phyloP scores from a whole-genome alignment of 192 early-diverging fungal species.

The Gamsiella multidivaricata region DNA sequence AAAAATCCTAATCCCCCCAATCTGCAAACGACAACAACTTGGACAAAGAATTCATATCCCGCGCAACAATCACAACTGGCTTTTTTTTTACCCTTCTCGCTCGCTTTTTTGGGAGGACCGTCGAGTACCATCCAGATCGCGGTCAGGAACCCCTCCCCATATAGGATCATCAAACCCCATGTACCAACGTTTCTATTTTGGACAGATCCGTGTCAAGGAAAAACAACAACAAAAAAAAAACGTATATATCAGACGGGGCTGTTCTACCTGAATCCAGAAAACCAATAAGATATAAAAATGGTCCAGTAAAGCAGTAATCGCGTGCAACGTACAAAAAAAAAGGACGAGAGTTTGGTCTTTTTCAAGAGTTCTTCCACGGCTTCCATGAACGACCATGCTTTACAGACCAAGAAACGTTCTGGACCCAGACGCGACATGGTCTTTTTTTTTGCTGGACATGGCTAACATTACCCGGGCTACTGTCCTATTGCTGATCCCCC shows the following conservation, averaged over 20 bases:
- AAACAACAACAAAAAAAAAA: not conserved
- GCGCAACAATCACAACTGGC: not conserved
- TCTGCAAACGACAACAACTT: not conserved
- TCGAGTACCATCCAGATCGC: no score
- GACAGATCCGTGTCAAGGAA: not conserved
- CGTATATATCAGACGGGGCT: not conserved
- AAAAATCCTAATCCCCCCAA: constrained; percentile 7
- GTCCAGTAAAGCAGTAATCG: no score
- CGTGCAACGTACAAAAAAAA: not conserved
- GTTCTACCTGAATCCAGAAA: no score
- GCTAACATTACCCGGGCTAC: no score
- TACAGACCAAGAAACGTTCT: not conserved
- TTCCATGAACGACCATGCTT: not conserved
- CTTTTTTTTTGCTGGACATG: constrained; percentile 9
- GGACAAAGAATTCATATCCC: not conserved
- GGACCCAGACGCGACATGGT: not conserved
- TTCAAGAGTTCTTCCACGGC: not conserved
- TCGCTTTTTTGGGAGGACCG: no score
- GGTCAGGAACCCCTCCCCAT: no score
- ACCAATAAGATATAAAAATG: no score
- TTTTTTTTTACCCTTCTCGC: not conserved
- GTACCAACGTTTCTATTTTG: not conserved
- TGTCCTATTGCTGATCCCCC: no score
- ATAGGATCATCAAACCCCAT: no score
- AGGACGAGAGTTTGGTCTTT: no score